Base-by-base conservation (phyloP, 2,329 filamentous ascomycete species). In the Epichloe coenophiala region DNA sequence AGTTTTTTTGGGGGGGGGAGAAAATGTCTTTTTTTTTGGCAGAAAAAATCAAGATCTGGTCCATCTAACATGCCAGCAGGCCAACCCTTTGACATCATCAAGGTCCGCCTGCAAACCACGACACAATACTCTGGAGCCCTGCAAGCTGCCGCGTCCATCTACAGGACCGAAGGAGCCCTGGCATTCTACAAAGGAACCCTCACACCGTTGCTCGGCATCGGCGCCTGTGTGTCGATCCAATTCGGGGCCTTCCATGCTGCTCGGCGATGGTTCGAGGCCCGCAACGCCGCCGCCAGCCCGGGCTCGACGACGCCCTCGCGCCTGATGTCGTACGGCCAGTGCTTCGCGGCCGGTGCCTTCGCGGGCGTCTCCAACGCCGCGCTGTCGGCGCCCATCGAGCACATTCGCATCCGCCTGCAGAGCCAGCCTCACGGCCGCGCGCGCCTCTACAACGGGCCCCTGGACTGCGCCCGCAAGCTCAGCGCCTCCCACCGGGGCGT, bases 111-210 rank as follows among this genome's bases (percentile, higher is more conserved):
- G 46, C 93, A 98, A 69, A 98, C 93, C 15, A 86, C 85, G 49
- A 82, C 77, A 21, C 79, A 87, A 59, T 95, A 96, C 75, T 76
- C 79, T 49, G 84, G 80, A 57, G 93, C 93, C 49, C 69, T 94
- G 45, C 77, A 88, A 60, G 88, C 87, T 58, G 93, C 90, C 7
- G 77, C 77, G 48, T 80, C 84, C 56, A 97, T 98, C 71, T 88
- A 88, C 70, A 82, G 80, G 61, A 84, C 88, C 62, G 93, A 98
- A 68, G 93, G 93, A 2, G 76, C 89, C 2, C 71, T 86, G 12
- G 93, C 93, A 51, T 98, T 98, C 74, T 98, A 98, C 80, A 98
- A 98, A 71, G 93, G 93, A 61, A 97, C 93, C 0, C 75, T 98
- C 51, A 97, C 93, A 5, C 93, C 93, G 0, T 76, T 98, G 51